Evolutionary conservation across 352 stramenopile species (phyloP), one percentile per base, ranked within the genome.

Genomic region (Sclerospora graminicola): DNA sequence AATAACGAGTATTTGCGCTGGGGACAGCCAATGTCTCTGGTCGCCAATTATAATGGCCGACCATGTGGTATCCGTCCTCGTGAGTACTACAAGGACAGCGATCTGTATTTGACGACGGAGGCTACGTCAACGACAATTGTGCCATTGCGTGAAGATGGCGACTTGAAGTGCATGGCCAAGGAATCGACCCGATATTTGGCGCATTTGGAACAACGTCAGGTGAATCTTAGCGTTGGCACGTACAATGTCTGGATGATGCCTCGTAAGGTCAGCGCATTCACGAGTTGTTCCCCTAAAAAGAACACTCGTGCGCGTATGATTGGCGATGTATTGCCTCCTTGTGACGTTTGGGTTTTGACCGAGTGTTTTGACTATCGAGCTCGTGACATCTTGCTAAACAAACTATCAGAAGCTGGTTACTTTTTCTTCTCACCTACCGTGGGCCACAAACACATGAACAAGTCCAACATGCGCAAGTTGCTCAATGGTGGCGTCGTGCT

Each of bases 221-320:
- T 88, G 20, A 49, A 45, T 18, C 24, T 89, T 5, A 71, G 54
- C 19, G 57, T 89, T 5, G 77, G 73, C 19, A 89, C 73, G 9
- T 89, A 86, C 62, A 89, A 86, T 43, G 71, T 89, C 10, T 89
- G 77, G 77, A 89, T 89, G 77, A 67, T 89, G 67, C 77, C 76
- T 6, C 73, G 72, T 33, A 86, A 84, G 40, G 66, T 89, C 28
- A 84, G 66, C 29, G 67, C 63, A 27, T 89, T 89, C 46, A 82
- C 71, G 30, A 75, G 50, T 35, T 63, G 77, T 21, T 85, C 69
- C 0, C 71, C 74, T 1, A 74, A 77, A 51, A 89, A 89, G 50
- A 89, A 86, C 51, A 89, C 73, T 15, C 69, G 77, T 24, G 73
- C 77, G 39, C 63, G 71, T 21, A 57, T 86, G 19, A 89, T 89